These are phyloP conservation scores for Erythrobasidium hasegawianum DNA, from an alignment of 1,284 basidiomycete species.

Conservation along the genomic window DNA sequence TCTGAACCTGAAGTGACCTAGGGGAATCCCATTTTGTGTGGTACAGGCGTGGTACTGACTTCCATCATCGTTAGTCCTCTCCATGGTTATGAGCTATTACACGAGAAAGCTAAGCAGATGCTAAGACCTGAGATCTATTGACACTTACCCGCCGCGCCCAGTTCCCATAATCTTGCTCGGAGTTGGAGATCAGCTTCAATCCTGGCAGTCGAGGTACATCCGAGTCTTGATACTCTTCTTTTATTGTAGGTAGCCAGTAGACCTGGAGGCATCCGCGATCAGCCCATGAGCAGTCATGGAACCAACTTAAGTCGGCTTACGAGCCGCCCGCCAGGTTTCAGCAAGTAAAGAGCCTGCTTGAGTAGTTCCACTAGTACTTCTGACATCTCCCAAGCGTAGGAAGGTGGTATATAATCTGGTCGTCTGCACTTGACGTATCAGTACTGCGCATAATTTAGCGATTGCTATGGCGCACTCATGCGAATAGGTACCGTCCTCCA, in stretches of 20 bases:
- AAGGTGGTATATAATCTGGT: conserved; percentile 50
- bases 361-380: conserved; percentile 63
- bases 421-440: conserved; percentile 34
- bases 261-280: conserved; percentile 32
- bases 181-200: conserved; percentile 83
- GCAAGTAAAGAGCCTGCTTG: conserved; percentile 72
- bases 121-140: not conserved
- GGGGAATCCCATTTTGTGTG: no score
- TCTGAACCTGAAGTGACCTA: no score
- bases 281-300: conserved; percentile 39
- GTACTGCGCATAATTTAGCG: not conserved
- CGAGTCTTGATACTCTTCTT: conserved; percentile 79
- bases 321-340: conserved; percentile 79
- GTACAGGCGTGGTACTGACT: no score
- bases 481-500: conserved; percentile 46
- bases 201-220: conserved; percentile 73
- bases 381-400: conserved; percentile 46
- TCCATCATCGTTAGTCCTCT: conserved; percentile 57
- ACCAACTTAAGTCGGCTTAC: conserved; percentile 74
- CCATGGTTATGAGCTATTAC: conserved; percentile 77
- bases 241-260: conserved; percentile 71
- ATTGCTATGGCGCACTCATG: conserved; percentile 35
- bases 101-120: not conserved
- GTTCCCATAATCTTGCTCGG: conserved; percentile 87
- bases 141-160: conserved; percentile 85